Conservation (phyloP, 257 asterid genomes). For the Anisodus tanguticus region DNA sequence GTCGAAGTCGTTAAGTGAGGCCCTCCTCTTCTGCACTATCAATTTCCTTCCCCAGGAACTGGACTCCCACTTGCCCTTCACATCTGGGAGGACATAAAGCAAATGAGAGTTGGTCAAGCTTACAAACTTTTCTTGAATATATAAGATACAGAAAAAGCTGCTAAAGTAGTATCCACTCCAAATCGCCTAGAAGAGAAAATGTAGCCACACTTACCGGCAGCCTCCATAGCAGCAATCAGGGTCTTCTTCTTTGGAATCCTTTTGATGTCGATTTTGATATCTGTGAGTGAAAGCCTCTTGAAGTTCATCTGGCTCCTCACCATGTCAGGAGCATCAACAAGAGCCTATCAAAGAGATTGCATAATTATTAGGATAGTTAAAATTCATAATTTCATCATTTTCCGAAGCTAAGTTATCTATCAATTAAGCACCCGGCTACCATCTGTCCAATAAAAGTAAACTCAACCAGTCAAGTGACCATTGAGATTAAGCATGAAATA, state of each 20-base stretch:
- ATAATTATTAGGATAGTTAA: neutral
- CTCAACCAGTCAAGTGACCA: neutral
- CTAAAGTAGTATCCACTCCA: neutral
- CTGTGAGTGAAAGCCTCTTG: conserved; percentile 41
- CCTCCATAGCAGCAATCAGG: conserved; percentile 42
- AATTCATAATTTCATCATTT: neutral
- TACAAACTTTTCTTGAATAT: no score
- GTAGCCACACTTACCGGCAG: conserved; percentile 32
- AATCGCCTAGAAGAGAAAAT: neutral
- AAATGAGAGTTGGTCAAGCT: neutral
- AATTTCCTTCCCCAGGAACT: conserved; percentile 43
- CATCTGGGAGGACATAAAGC: conserved; percentile 30
- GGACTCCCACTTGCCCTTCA: conserved; percentile 43
- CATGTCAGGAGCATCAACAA: conserved; percentile 44
- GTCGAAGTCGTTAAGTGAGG: conserved; percentile 38
- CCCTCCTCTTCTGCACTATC: conserved; percentile 42
- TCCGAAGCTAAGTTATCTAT: neutral
- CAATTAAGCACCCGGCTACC: neutral
- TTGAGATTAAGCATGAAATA: neutral
- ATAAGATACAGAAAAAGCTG: neutral
- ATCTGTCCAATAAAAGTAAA: neutral
- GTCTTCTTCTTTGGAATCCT: conserved; percentile 40
- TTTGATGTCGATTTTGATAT: conserved; percentile 40
- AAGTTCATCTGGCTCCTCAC: conserved; percentile 40
- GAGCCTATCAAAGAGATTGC: conserved; percentile 27